These are phyloP conservation scores for Talaromyces sp. DNA, from an alignment of 2,329 filamentous ascomycete genomes.

Conservation along the genomic window DNA sequence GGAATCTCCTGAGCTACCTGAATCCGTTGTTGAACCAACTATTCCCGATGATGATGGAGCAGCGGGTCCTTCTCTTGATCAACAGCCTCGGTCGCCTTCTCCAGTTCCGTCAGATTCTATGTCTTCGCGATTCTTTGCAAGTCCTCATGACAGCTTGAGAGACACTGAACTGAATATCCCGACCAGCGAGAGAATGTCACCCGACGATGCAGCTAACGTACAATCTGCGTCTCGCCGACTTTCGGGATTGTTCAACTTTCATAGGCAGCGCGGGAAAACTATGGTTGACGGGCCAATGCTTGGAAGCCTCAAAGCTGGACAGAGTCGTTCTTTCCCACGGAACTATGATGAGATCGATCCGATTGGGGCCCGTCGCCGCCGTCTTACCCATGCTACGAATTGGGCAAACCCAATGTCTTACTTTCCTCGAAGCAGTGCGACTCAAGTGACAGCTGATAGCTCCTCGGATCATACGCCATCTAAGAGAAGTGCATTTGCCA, in stretches of 20 bases:
- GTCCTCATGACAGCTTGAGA: conserved; percentile 42
- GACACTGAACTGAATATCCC: conserved; percentile 35
- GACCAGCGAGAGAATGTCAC: conserved; percentile 11
- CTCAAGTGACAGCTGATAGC: conserved; percentile 40
- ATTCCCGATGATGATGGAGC: conserved; percentile 27
- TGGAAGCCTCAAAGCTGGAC: conserved; percentile 56
- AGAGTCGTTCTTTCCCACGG: conserved; percentile 63
- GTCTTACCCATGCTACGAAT: conserved; percentile 56
- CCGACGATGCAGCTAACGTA: conserved; percentile 36
- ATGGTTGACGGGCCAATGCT: conserved; percentile 55
- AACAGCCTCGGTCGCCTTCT: conserved; percentile 38
- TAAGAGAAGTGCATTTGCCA: conserved; percentile 40
- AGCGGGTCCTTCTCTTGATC: conserved; percentile 22
- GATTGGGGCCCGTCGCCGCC: conserved; percentile 49
- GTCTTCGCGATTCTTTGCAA: conserved; percentile 45
- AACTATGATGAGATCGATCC: conserved; percentile 51
- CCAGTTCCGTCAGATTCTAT: conserved; percentile 45
- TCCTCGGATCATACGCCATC: conserved; percentile 40
- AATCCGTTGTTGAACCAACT: conserved; percentile 23
- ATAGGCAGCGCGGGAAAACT: conserved; percentile 60
- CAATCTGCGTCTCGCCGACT: conserved; percentile 53
- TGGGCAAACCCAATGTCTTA: conserved; percentile 52
- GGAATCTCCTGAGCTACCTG: conserved; percentile 37
- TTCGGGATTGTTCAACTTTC: conserved; percentile 55
- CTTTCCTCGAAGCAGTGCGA: conserved; percentile 45